These are phyloP conservation scores for Coemansia furcata DNA, from an alignment of 192 early-diverging fungal genomes.

Conservation along the genomic window DNA sequence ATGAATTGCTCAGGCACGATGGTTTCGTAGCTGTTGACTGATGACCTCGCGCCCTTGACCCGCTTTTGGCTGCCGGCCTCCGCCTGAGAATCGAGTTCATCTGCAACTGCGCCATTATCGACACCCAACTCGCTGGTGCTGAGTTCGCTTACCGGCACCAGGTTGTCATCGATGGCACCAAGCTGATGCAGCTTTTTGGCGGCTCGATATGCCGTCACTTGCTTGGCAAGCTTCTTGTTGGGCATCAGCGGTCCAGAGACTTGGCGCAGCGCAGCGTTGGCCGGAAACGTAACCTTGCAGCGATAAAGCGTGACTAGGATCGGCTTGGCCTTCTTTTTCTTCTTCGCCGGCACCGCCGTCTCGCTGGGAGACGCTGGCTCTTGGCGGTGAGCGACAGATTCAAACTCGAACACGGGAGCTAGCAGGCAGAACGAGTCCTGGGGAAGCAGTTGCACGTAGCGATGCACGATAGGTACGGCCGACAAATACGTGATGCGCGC, in stretches of 20 bases:
- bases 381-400: slow-evolving; percentile 2
- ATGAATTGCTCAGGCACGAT: slow-evolving; percentile 15
- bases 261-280: slow-evolving; percentile 60
- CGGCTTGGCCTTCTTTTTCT: slow-evolving; percentile 14
- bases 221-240: slow-evolving; percentile 65
- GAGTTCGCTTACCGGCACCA: slow-evolving; percentile 57
- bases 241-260: slow-evolving; percentile 54
- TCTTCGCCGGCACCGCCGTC: slow-evolving; percentile 1
- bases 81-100: background rate
- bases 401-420: slow-evolving; percentile 56
- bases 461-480: slow-evolving; percentile 61
- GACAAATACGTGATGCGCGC: slow-evolving; percentile 72
- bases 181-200: slow-evolving; percentile 67
- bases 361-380: background rate
- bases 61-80: background rate
- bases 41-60: slow-evolving; percentile 28
- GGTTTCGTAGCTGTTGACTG: slow-evolving; percentile 15
- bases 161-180: slow-evolving; percentile 71
- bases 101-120: background rate
- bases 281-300: slow-evolving; percentile 60
- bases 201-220: slow-evolving; percentile 65
- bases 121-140: too few species aligned
- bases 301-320: slow-evolving; percentile 15
- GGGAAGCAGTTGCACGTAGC: slow-evolving; percentile 74
- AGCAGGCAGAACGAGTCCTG: slow-evolving; percentile 58